Evolutionary conservation across 2,329 filamentous ascomycete species (phyloP), one percentile per base, ranked within the genome.

Genomic region (Talaromyces sp.): DNA sequence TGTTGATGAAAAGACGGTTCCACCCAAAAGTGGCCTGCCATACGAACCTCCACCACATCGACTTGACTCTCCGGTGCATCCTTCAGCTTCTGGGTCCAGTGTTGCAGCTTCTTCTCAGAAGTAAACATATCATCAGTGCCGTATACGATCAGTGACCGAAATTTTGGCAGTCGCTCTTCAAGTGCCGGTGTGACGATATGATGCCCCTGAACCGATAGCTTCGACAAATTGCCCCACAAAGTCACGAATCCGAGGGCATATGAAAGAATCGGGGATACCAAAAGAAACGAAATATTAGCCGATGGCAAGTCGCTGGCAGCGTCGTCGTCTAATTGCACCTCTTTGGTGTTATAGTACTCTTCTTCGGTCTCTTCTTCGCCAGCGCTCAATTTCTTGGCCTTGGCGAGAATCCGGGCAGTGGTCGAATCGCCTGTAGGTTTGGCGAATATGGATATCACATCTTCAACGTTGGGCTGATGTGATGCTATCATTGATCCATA

Each of bases 401-500:
- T 84, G 0, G 87, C 75, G 2, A 87, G 78, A 50, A 96, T 89
- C 65, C 91, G 87, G 13, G 85, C 81, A 0, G 85, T 81, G 4
- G 84, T 73, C 0, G 85, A 85, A 39, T 80, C 84, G n/a, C 70
- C 65, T 2, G 73, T 63, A 0, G 84, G 81, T 0, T 74, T 70
- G 7, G 74, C 68, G 64, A 94, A 91, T 1, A 81, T 73, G 1
- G 78, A 70, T 22, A 90, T 73, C 28, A 95, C 83, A 0, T 78
- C 72, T 10, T 77, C 70, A 36, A 87, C 61, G 8, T 70, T 62
- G 0, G 91, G 89, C 0, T 96, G 80, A 58, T 87, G 84, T 0
- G 83, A 85, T 2, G 90, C 85, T 39, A 97, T 83, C 67, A 96
- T 82, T 4, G 91, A 89, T 43, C 94, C 94, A 71, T 97, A 97